These are phyloP conservation scores for Amyloporia xantha DNA, from an alignment of 768 basidiomycete genomes.

Conservation along the genomic window DNA sequence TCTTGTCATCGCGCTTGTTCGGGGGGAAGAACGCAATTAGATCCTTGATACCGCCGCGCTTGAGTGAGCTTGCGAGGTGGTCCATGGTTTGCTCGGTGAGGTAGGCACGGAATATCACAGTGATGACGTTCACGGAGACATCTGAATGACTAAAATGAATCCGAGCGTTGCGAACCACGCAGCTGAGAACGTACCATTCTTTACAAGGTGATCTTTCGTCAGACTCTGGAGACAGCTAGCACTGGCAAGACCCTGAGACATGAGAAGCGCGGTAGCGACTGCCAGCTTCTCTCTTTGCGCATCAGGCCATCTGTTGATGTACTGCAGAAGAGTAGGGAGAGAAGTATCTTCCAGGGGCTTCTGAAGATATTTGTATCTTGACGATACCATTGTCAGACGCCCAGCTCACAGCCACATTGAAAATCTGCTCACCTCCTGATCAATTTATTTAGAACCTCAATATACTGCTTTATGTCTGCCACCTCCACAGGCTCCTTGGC, in stretches of 20 bases:
- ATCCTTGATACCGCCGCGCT: constrained; percentile 80
- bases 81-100: constrained; percentile 83
- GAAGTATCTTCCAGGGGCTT: constrained; percentile 87
- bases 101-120: constrained; percentile 75
- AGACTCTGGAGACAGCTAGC: constrained; percentile 74
- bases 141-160: constrained; percentile 35
- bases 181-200: constrained; percentile 66
- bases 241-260: constrained; percentile 78
- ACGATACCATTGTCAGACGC: constrained; percentile 4
- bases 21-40: constrained; percentile 82
- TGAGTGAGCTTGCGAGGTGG: constrained; percentile 75
- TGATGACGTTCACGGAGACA: constrained; percentile 69
- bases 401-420: not conserved
- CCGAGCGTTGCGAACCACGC: not conserved
- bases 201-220: constrained; percentile 91
- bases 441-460: constrained; percentile 93
- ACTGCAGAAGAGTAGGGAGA: constrained; percentile 81
- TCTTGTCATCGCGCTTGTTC: constrained; percentile 67
- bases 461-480: constrained; percentile 86
- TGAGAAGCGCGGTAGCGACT: constrained; percentile 71
- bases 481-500: constrained; percentile 72
- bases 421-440: constrained; percentile 78
- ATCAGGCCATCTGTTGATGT: constrained; percentile 77
- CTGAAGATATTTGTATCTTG: constrained; percentile 98
- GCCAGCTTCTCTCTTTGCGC: constrained; percentile 79